These are phyloP conservation scores for Leucocoprinus sp. DNA, from an alignment of 768 basidiomycete species.

Conservation along the genomic window DNA sequence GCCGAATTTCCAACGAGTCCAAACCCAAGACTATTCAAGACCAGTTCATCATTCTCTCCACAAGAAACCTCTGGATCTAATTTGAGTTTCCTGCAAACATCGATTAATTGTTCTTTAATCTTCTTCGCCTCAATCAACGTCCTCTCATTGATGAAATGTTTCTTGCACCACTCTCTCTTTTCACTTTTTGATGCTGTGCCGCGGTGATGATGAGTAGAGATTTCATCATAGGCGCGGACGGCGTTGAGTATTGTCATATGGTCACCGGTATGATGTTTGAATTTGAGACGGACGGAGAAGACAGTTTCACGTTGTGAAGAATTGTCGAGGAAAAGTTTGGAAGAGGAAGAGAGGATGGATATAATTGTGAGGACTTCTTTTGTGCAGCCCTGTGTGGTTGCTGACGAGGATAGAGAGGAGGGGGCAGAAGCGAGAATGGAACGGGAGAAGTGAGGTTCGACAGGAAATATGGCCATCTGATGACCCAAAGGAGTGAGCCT, in stretches of 20 bases:
- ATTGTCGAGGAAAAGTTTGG: slow-evolving; percentile 74
- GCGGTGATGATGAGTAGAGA: too few relatives aligned
- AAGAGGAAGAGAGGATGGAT: slow-evolving; percentile 73
- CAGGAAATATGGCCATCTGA: slow-evolving; percentile 84
- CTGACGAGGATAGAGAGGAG: too few relatives aligned
- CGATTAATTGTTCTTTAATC: slow-evolving; percentile 71
- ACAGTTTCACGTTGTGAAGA: slow-evolving; percentile 68
- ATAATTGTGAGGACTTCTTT: slow-evolving; percentile 78
- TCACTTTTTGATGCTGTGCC: slow-evolving; percentile 39
- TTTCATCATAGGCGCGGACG: slow-evolving; percentile 72
- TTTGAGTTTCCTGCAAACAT: slow-evolving; percentile 49
- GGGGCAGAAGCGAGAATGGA: slow-evolving; percentile 67
- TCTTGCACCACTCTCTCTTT: slow-evolving; percentile 72
- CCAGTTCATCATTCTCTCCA: slow-evolving; percentile 56
- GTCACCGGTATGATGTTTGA: slow-evolving; percentile 80
- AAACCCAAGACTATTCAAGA: slow-evolving; percentile 63
- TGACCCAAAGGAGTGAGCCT: slow-evolving; percentile 66
- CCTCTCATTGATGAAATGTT: slow-evolving; percentile 76
- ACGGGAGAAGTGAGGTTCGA: slow-evolving; percentile 80
- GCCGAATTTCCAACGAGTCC: slow-evolving; percentile 84
- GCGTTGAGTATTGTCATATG: slow-evolving; percentile 86
- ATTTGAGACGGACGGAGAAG: slow-evolving; percentile 63
- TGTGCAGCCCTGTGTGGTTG: slow-evolving; percentile 52
- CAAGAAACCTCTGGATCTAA: slow-evolving; percentile 54
- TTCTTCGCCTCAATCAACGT: slow-evolving; percentile 71